phyloP scores from a whole-genome alignment of 2,329 filamentous ascomycete species.

The Verticillium klebahnii region DNA sequence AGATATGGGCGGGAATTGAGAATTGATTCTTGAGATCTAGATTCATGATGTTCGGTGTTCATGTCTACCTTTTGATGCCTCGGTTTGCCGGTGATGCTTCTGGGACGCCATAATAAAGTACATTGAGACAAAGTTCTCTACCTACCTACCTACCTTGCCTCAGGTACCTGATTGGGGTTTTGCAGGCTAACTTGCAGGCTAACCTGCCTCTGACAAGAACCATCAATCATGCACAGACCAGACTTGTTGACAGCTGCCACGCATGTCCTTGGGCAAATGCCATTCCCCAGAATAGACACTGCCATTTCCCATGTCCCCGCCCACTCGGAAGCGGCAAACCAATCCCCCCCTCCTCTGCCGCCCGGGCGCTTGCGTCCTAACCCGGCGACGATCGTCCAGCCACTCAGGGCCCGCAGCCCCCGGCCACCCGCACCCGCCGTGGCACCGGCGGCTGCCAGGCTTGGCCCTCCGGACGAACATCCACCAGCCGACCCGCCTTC shows the following conservation, averaged over 20 bases:
- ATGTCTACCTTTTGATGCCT: too few relatives aligned
- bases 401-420: background rate
- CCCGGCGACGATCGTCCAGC: constrained; percentile 8
- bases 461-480: background rate
- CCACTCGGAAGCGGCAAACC: background rate
- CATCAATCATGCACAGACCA: background rate
- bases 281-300: background rate
- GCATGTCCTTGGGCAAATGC: background rate
- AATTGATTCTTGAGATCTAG: too few relatives aligned
- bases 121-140: too few relatives aligned
- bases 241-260: background rate
- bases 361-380: constrained; percentile 13
- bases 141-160: too few relatives aligned
- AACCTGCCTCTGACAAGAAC: too few relatives aligned
- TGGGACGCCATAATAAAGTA: too few relatives aligned
- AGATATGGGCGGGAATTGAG: background rate
- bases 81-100: too few relatives aligned
- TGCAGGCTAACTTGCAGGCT: too few relatives aligned
- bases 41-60: too few relatives aligned
- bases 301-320: background rate
- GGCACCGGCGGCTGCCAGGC: background rate
- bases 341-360: background rate
- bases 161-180: too few relatives aligned
- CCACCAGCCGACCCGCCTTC: background rate
- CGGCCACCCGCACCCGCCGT: background rate